Evolutionary conservation across 2,329 filamentous ascomycete genomes (phyloP), one percentile per base, ranked within the genome.

Genomic region (Colletotrichum lentis): DNA sequence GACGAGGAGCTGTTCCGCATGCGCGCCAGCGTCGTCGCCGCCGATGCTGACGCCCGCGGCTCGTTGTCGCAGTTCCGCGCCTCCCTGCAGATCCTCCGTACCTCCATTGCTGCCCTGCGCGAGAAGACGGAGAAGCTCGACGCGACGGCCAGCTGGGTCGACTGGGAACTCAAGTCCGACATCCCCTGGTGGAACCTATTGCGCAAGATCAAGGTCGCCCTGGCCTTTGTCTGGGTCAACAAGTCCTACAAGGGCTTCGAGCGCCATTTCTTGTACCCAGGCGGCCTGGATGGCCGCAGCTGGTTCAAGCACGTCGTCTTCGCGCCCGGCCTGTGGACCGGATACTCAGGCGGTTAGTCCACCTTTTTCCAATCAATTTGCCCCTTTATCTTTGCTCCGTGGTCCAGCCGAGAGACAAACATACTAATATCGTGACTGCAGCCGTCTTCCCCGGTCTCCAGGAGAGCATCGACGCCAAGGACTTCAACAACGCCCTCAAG

Each of bases 271-370:
- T 74, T 97, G 70, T 91, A 93, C 73, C 80, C 87, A 5, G 83
- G 85, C 3, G 95, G 95, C 0, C 80, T 98, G 22, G 94, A 97
- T 76, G 88, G 88, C 1, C 83, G 95, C 68, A 82, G 83, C 27
- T 97, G 94, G 94, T 98, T 95, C 82, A 97, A 97, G 81, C 95
- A 97, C 74, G 91, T 97, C 2, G 91, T 97, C 1, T 97, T 96
- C 79, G 94, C 94, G 1, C 94, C 94, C 0, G 94, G 94, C 0
- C 77, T 95, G 55, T 97, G 94, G 93, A 97, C 93, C 0, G 94
- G 94, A 0, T 97, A 97, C 78, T 83, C 93, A 0, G 94, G 94
- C 75, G 86, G 88, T 90, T 74, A 79, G 85, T 80, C 56, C 43
- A 18, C 55, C 11, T 18, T 27, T 37, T 52, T 50, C n/a, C 47